Conservation (phyloP, 768 basidiomycete genomes). For the button mushroom (Agaricus bisporus) region DNA sequence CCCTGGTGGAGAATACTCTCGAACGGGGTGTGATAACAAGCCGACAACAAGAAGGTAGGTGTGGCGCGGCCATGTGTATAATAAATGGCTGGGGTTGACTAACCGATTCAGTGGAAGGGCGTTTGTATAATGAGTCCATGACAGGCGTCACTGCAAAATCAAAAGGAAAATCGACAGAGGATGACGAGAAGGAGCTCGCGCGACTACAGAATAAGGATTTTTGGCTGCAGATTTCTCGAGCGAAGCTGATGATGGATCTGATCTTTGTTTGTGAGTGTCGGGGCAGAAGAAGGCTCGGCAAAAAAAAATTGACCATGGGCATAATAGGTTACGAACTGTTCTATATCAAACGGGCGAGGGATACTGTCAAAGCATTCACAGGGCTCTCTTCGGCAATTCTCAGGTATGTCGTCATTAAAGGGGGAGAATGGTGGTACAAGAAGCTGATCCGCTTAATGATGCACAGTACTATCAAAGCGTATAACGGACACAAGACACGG, state of each 20-base stretch:
- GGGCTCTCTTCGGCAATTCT: conserved; percentile 68
- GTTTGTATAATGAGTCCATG: conserved; percentile 72
- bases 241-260: conserved; percentile 78
- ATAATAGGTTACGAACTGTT: conserved; percentile 74
- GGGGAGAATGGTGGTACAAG: not conserved
- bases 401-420: conserved; percentile 41
- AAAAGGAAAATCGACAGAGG: conserved; percentile 46
- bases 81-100: conserved; percentile 2
- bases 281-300: not conserved
- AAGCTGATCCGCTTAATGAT: conserved; percentile 11
- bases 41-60: conserved; percentile 55
- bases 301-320: conserved; percentile 8
- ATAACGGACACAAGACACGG: conserved; percentile 59
- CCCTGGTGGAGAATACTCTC: conserved; percentile 77
- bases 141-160: conserved; percentile 63
- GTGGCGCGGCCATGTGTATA: conserved; percentile 6
- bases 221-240: conserved; percentile 66
- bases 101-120: conserved; percentile 53
- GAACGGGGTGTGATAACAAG: conserved; percentile 67
- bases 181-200: conserved; percentile 65
- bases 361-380: conserved; percentile 54
- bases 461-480: conserved; percentile 64
- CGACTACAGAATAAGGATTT: conserved; percentile 66
- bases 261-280: conserved; percentile 71
- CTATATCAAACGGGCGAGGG: conserved; percentile 53